Conservation (phyloP, 768 basidiomycete species). For the Amanita pseudoporphyria region DNA sequence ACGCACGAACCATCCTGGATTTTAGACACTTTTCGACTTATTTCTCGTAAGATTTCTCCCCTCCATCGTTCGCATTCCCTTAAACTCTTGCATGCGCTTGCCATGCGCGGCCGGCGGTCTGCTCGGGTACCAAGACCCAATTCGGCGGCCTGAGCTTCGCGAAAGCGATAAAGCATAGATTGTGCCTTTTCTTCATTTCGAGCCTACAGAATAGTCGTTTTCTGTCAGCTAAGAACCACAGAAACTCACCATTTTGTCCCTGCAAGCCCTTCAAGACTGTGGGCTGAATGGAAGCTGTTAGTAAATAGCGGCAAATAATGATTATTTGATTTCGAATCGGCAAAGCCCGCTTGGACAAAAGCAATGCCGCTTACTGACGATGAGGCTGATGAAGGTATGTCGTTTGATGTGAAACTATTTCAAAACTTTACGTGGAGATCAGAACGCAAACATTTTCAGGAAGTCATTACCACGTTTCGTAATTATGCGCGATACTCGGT, state of each 20-base stretch:
- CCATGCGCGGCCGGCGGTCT: slow-evolving; percentile 88
- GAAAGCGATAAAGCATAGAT: slow-evolving; percentile 91
- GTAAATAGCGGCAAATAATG: neutral
- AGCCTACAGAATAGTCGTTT: slow-evolving; percentile 40
- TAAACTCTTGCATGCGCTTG: slow-evolving; percentile 83
- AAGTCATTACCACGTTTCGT: slow-evolving; percentile 66
- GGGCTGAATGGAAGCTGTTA: neutral
- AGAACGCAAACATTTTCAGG: slow-evolving; percentile 66
- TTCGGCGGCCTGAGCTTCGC: slow-evolving; percentile 93
- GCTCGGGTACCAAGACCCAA: slow-evolving; percentile 80
- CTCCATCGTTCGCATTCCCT: slow-evolving; percentile 94
- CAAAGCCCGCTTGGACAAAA: neutral
- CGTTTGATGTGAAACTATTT: neutral
- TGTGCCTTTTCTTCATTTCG: slow-evolving; percentile 99
- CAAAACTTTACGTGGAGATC: slow-evolving; percentile 7
- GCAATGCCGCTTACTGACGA: slow-evolving; percentile 3
- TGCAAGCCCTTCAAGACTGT: neutral
- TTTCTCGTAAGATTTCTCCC: slow-evolving; percentile 90
- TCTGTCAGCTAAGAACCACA: neutral
- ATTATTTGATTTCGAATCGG: neutral
- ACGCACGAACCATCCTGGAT: slow-evolving; percentile 80
- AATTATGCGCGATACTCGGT: slow-evolving; percentile 74
- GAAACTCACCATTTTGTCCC: neutral
- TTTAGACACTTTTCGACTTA: slow-evolving; percentile 93
- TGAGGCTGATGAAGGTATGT: slow-evolving; percentile 7